phyloP scores from a whole-genome alignment of 2,329 filamentous ascomycete genomes.

The Amylocarpus encephaloides region DNA sequence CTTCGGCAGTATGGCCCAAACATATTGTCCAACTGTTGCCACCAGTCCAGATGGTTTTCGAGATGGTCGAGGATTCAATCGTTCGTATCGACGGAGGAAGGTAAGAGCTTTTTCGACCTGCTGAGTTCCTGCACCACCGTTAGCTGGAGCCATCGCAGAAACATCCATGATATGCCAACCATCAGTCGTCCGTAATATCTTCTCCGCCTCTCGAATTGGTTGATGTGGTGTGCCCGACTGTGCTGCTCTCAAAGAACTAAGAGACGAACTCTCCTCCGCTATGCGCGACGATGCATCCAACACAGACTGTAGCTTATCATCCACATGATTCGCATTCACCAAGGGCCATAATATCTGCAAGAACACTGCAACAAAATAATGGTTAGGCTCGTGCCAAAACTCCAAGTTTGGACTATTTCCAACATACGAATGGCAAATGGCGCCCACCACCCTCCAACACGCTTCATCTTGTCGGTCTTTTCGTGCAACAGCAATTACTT shows the following conservation, averaged over 20 bases:
- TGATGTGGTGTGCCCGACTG: slow-evolving; percentile 27
- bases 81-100: slow-evolving; percentile 30
- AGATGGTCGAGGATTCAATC: slow-evolving; percentile 26
- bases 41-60: slow-evolving; percentile 51
- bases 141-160: slow-evolving; percentile 11
- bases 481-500: slow-evolving; percentile 21
- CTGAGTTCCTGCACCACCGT: slow-evolving; percentile 25
- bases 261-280: slow-evolving; percentile 14
- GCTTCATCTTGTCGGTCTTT: slow-evolving; percentile 27
- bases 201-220: slow-evolving; percentile 20
- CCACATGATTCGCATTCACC: slow-evolving; percentile 5
- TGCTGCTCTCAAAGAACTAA: slow-evolving; percentile 18
- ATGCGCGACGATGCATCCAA: slow-evolving; percentile 10
- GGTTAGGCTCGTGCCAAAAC: slow-evolving; percentile 1
- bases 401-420: neutral
- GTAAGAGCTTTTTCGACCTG: slow-evolving; percentile 33
- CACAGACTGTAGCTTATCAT: neutral
- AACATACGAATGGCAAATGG: slow-evolving; percentile 30
- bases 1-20: slow-evolving; percentile 54
- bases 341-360: slow-evolving; percentile 22
- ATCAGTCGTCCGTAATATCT: slow-evolving; percentile 19
- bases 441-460: slow-evolving; percentile 25
- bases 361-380: slow-evolving; percentile 20
- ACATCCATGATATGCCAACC: slow-evolving; percentile 14
- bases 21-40: slow-evolving; percentile 52